A percentile compares a stretch with the other conserved stretches of the same genome.
Conservation (phyloP, 805 yeast species). For the Maudiozyma pseudohumilis region DNA sequence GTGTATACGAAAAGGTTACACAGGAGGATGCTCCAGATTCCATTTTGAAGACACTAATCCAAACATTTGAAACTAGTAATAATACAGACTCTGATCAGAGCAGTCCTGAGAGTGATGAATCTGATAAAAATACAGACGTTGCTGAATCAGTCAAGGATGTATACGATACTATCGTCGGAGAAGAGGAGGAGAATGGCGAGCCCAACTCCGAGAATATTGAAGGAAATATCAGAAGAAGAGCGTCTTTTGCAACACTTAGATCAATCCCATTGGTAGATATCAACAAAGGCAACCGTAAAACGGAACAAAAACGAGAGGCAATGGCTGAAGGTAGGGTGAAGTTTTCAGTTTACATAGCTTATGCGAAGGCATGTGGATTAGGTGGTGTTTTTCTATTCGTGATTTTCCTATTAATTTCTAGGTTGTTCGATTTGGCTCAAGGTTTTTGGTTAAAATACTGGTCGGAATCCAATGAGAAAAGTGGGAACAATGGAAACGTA, state of each 20-base stretch:
- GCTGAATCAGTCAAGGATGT: background rate
- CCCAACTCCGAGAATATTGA: no score
- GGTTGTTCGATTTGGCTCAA: conserved; percentile 33
- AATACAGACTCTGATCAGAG: conserved; percentile 8
- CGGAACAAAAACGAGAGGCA: conserved; percentile 42
- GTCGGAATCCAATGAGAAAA: conserved; percentile 44
- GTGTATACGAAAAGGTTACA: conserved; percentile 40
- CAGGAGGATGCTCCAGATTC: conserved; percentile 17
- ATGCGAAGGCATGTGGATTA: conserved; percentile 50
- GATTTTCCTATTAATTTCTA: conserved; percentile 28
- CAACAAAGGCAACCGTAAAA: conserved; percentile 25
- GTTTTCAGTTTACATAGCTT: conserved; percentile 41
- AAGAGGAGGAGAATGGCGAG: conserved; percentile 6
- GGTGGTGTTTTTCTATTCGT: conserved; percentile 38
- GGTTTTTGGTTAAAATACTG: conserved; percentile 61
- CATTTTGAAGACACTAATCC: conserved; percentile 25
- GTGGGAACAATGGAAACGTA: conserved; percentile 36
- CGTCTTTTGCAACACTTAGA: conserved; percentile 53
- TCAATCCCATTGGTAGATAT: conserved; percentile 29
- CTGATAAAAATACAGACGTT: background rate
- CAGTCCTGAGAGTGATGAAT: background rate
- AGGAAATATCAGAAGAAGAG: conserved; percentile 35
- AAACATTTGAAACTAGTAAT: conserved; percentile 26
- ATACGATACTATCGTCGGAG: conserved; percentile 4
- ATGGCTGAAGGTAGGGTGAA: conserved; percentile 54